These are phyloP conservation scores for Mollisiaceae sp. DNA, from an alignment of 2,329 filamentous ascomycete species.

Conservation along the genomic window DNA sequence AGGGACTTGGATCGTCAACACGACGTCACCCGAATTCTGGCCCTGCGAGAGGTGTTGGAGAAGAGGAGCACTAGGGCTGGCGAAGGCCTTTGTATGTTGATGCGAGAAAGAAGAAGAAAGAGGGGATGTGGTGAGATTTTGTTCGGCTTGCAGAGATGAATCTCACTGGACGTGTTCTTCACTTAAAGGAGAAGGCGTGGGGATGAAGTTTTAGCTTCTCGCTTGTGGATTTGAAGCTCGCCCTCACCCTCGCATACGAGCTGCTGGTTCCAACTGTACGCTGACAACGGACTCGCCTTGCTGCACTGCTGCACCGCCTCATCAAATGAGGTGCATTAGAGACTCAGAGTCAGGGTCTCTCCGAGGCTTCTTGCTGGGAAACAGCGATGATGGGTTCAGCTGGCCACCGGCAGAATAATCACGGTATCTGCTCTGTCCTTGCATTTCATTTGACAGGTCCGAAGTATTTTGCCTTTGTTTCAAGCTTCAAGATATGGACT, in stretches of 20 bases:
- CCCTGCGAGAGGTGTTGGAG: background rate
- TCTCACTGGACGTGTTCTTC: conserved; percentile 4
- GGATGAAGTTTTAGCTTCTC: background rate
- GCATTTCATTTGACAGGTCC: conserved; percentile 5
- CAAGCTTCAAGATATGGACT: background rate
- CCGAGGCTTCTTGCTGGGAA: background rate
- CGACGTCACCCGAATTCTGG: conserved; percentile 1
- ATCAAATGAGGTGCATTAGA: background rate
- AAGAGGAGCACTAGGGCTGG: background rate
- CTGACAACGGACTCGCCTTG: background rate
- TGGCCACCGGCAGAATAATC: background rate
- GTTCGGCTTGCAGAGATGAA: conserved; percentile 1
- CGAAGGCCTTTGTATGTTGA: background rate
- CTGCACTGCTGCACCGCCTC: background rate
- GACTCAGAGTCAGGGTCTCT: background rate
- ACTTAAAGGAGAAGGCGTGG: background rate
- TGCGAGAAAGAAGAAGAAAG: background rate
- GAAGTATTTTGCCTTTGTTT: conserved; percentile 2
- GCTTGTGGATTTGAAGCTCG: background rate
- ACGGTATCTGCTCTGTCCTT: background rate
- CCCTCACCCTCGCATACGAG: background rate
- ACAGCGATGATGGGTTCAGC: conserved; percentile 1
- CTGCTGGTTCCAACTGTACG: background rate
- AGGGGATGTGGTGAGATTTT: conserved; percentile 1
- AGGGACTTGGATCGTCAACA: conserved; percentile 1